Evolutionary conservation across 2,329 filamentous ascomycete species (phyloP).

Genomic region (Sporothrix euskadiensis): DNA sequence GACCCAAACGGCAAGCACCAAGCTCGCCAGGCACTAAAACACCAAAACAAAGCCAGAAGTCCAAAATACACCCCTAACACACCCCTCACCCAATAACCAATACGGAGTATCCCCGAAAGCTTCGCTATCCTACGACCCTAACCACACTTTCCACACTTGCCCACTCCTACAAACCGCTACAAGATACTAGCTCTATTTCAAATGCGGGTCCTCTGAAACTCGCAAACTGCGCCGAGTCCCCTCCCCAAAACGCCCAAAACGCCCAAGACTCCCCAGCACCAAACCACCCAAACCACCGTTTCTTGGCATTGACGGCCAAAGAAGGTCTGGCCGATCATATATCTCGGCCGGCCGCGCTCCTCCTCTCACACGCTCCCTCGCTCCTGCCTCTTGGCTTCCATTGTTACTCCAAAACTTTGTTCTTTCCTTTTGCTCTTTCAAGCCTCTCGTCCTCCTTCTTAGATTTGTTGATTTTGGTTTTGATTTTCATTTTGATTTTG

Average conservation of each 20-base stretch:
- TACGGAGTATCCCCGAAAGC: not conserved
- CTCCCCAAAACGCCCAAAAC: not conserved
- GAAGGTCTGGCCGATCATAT: slow-evolving; percentile 19
- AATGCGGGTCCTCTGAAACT: slow-evolving; percentile 28
- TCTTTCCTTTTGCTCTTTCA: not conserved
- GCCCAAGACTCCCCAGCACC: not conserved
- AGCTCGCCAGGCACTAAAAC: not conserved
- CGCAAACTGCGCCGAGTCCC: not conserved
- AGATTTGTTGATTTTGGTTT: not conserved
- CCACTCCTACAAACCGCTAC: not conserved
- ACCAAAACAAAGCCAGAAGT: not conserved
- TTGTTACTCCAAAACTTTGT: not conserved
- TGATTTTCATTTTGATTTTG: not conserved
- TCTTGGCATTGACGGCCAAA: slow-evolving; percentile 19
- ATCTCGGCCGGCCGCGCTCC: slow-evolving; percentile 22
- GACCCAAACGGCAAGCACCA: not conserved
- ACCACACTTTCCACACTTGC: not conserved
- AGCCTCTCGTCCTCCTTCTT: not conserved
- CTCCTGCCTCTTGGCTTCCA: not conserved
- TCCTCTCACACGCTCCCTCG: slow-evolving; percentile 1
- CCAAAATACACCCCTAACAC: not conserved
- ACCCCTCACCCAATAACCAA: not conserved
- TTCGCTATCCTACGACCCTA: slow-evolving; percentile 7
- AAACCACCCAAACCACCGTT: not conserved
- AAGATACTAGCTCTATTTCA: slow-evolving; percentile 21